A percentile compares a stretch with the other conserved stretches of the same genome.
Evolutionary conservation across 371 early-diverging fungal genomes (phyloP).

Genomic region (Apophysomyces elegans): DNA sequence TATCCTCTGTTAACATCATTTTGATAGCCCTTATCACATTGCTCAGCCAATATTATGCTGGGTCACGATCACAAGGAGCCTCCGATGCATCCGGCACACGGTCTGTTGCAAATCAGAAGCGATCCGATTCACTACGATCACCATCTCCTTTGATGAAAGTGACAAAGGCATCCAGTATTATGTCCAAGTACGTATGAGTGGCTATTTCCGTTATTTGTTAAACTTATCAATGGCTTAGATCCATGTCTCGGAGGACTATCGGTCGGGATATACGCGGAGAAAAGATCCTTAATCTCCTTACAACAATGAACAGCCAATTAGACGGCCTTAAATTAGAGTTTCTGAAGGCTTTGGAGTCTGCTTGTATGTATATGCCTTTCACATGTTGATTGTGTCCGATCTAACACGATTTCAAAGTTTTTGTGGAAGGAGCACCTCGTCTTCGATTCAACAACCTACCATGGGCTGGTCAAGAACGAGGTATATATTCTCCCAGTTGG

Average conservation of each 20-base stretch:
- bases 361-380: conserved; percentile 28
- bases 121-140: neutral
- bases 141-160: neutral
- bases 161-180: neutral
- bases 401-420: neutral
- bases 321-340: conserved; percentile 65
- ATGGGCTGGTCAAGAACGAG: neutral
- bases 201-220: neutral
- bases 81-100: conserved; percentile 1
- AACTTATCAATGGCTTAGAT: neutral
- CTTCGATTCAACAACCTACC: neutral
- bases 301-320: conserved; percentile 55
- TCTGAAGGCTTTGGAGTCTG: conserved; percentile 52
- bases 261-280: conserved; percentile 10
- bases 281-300: conserved; percentile 40
- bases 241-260: neutral
- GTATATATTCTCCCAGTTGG: neutral
- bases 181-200: neutral
- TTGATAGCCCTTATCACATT: conserved; percentile 17
- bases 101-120: neutral
- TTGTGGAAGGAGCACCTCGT: neutral
- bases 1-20: conserved; percentile 5
- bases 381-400: neutral
- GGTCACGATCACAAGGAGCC: neutral
- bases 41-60: conserved; percentile 3